A percentile compares a stretch with the other conserved stretches of the same genome.
Conservation (phyloP, 129 eudicot genomes). For the carrot (Daucus carota) region DH1_v3.0 NC_030385.2:43593001-43593500, state of each 20-base stretch:
- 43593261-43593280: constrained; percentile 48
- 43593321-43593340: constrained; percentile 40
- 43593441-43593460: constrained; percentile 40
- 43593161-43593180: constrained; percentile 32
- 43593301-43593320: constrained; percentile 59
- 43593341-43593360: constrained; percentile 69
- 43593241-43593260: too few species aligned
- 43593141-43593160: constrained; percentile 43
- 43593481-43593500: constrained; percentile 52
- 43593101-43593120: constrained; percentile 74
- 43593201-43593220: too few species aligned
- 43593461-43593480: constrained; percentile 61
- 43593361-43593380: constrained; percentile 52
- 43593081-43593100: constrained; percentile 46
- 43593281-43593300: constrained; percentile 84
- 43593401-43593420: constrained; percentile 48
- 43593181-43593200: background rate
- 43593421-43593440: constrained; percentile 57
- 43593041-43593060: constrained; percentile 71
- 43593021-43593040: constrained; percentile 64
- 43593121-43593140: constrained; percentile 71
- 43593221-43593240: too few species aligned
- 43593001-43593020: constrained; percentile 17
- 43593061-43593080: constrained; percentile 86
- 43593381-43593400: constrained; percentile 52